phyloP scores from a whole-genome alignment of 768 basidiomycete genomes.

The Rhodotorula graminis region DNA sequence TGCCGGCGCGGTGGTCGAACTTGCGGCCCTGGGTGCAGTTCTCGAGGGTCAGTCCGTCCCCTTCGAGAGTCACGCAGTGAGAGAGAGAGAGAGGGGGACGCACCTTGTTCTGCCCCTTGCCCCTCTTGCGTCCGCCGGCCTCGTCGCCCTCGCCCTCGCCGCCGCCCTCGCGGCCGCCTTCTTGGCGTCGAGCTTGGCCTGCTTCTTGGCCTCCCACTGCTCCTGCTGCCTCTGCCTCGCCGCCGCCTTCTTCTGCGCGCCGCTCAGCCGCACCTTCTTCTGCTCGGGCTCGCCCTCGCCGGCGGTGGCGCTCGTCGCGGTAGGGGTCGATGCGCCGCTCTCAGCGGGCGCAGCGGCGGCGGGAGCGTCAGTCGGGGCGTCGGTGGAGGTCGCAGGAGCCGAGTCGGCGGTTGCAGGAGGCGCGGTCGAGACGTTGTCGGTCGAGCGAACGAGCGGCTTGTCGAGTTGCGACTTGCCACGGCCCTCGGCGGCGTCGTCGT shows the following conservation, averaged over 20 bases:
- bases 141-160: slow-evolving; percentile 1
- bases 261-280: slow-evolving; percentile 45
- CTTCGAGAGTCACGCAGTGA: too few species aligned
- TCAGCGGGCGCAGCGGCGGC: neutral
- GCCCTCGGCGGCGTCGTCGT: slow-evolving; percentile 37
- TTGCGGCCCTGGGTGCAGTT: slow-evolving; percentile 42
- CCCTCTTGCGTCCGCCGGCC: slow-evolving; percentile 26
- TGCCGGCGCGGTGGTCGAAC: slow-evolving; percentile 32
- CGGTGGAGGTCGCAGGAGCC: neutral
- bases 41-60: slow-evolving; percentile 55
- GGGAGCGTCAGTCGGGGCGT: neutral
- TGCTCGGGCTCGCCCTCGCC: slow-evolving; percentile 39
- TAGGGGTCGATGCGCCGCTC: slow-evolving; percentile 1
- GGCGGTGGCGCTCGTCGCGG: neutral
- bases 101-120: slow-evolving; percentile 71
- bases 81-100: slow-evolving; percentile 48
- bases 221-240: slow-evolving; percentile 68
- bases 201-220: slow-evolving; percentile 47
- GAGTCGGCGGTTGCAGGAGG: neutral
- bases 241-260: slow-evolving; percentile 51
- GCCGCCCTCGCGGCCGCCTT: slow-evolving; percentile 21
- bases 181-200: slow-evolving; percentile 3
- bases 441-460: slow-evolving; percentile 4
- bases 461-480: slow-evolving; percentile 6
- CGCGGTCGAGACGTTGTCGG: slow-evolving; percentile 9